Conservation (phyloP, 208 protist species). For the Leishmania tarentolae region DNA sequence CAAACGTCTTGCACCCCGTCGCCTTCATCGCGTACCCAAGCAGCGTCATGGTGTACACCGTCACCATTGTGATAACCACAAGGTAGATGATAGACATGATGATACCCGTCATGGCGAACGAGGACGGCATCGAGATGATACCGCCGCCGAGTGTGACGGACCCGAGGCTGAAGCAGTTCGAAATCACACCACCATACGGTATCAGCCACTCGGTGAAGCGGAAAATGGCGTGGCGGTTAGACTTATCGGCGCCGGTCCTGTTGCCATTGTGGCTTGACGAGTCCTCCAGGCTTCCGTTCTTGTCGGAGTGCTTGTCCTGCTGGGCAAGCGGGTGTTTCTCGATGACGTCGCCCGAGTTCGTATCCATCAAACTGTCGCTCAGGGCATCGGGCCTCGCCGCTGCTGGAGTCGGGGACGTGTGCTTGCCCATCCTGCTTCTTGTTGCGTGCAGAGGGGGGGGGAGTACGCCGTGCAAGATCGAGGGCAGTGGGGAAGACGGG, state of each 20-base stretch:
- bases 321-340: no score
- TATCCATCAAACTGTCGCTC: background rate
- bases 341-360: background rate
- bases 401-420: background rate
- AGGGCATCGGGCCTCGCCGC: background rate
- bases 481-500: no score
- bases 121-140: constrained; percentile 61
- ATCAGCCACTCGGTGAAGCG: constrained; percentile 24
- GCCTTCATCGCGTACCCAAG: constrained; percentile 55
- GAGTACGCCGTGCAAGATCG: background rate
- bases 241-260: background rate
- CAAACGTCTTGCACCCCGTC: constrained; percentile 55
- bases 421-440: background rate
- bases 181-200: constrained; percentile 50
- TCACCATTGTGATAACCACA: constrained; percentile 40
- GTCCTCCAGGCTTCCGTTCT: background rate
- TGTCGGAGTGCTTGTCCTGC: background rate
- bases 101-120: constrained; percentile 55
- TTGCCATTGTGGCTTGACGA: background rate
- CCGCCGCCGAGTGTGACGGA: constrained; percentile 67
- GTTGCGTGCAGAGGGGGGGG: no score
- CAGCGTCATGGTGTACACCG: constrained; percentile 67
- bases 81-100: constrained; percentile 70
- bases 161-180: constrained; percentile 61
- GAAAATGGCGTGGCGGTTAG: background rate